Conservation (phyloP, 305 asterid genomes). For the Petunia hybrid region DNA sequence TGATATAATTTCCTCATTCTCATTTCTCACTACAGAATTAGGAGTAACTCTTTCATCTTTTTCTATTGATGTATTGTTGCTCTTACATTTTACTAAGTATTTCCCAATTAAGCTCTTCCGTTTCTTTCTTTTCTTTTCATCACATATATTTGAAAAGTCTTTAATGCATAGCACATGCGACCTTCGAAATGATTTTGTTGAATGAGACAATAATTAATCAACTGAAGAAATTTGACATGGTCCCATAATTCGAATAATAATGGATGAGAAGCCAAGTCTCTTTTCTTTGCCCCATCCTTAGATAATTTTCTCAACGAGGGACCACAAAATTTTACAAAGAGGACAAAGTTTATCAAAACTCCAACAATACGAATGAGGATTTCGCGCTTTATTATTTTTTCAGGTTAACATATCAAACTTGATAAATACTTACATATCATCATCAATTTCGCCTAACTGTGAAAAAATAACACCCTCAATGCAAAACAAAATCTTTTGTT, state of each 20-base stretch:
- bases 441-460: neutral
- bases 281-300: neutral
- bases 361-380: neutral
- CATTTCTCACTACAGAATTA: neutral
- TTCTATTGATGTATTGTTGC: neutral
- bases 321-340: slow-evolving; percentile 3
- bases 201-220: neutral
- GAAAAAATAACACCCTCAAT: slow-evolving; percentile 4
- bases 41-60: neutral
- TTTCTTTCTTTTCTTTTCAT: neutral
- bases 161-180: neutral
- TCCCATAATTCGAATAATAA: slow-evolving; percentile 19
- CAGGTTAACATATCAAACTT: neutral
- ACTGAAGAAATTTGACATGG: slow-evolving; percentile 15
- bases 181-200: slow-evolving; percentile 8
- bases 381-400: neutral
- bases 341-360: neutral
- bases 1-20: neutral
- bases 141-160: neutral
- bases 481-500: neutral
- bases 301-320: neutral
- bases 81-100: no score
- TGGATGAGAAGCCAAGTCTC: neutral
- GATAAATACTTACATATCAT: neutral
- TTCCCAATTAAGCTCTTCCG: neutral